A percentile compares a stretch with the other conserved stretches of the same genome.
Evolutionary conservation across 331 rosid genomes (phyloP).

Genomic region (Acacia concinna): DNA sequence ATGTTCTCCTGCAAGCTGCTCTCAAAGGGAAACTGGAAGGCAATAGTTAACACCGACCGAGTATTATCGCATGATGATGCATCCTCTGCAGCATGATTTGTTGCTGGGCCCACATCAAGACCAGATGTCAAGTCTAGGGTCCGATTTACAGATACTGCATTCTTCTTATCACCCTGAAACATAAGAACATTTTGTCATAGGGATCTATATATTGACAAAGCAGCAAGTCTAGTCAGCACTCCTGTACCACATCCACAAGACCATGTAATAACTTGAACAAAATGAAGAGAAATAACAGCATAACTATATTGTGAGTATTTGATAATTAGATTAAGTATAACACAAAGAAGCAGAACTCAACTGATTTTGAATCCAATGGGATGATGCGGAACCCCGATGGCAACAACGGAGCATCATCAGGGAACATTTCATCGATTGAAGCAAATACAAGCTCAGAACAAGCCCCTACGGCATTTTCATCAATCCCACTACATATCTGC

Average conservation of each 20-base stretch:
- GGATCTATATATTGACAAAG: constrained; percentile 1
- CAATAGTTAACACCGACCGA: constrained; percentile 88
- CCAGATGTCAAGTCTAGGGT: constrained; percentile 93
- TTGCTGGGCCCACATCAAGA: constrained; percentile 76
- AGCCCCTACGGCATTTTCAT: constrained; percentile 79
- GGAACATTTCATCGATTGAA: constrained; percentile 89
- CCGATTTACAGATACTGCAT: constrained; percentile 51
- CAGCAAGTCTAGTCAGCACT: not conserved
- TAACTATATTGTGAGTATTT: not conserved
- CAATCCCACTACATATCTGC: constrained; percentile 80
- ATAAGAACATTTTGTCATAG: not conserved
- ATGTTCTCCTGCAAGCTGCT: constrained; percentile 72
- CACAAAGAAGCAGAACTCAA: constrained; percentile 45
- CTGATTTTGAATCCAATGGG: constrained; percentile 73
- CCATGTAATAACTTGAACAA: not conserved
- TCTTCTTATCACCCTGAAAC: constrained; percentile 71
- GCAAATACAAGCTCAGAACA: constrained; percentile 89
- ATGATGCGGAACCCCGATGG: constrained; percentile 82
- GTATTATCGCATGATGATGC: constrained; percentile 48
- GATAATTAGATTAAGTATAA: not conserved
- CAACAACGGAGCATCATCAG: constrained; percentile 80
- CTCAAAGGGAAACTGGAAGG: constrained; percentile 92
- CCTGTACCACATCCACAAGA: not conserved
- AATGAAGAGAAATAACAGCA: not conserved
- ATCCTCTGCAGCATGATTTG: constrained; percentile 45